Evolutionary conservation across 75 land plant genomes (phyloP), one percentile per base, ranked within the genome.

Genomic region (Pseudotsuga menziesii): DNA sequence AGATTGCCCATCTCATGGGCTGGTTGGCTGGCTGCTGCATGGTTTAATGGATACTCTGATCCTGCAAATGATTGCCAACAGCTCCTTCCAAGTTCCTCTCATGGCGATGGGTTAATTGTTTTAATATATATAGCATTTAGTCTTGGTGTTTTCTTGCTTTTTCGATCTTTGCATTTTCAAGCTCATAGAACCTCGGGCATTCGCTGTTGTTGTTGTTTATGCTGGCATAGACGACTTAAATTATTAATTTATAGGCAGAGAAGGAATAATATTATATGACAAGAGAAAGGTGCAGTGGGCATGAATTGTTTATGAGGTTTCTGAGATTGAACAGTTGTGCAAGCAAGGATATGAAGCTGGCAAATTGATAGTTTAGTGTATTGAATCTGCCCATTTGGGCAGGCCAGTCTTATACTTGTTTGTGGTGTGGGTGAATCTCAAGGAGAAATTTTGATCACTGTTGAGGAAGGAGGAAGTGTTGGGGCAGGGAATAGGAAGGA

Each of bases 261-360:
- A 67, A 17, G 16, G 70, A 66, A 66, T 66, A 66, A 36, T 66
- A 36, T 20, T 20, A 41, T 41, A 39, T 67, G 71, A 16, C 12
- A 67, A 67, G 71, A 67, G 20, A 67, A 67, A 66, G 71, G 71
- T 7, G 48, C 71, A 19, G 71, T 67, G 71, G 71, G 71, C 39
- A 39, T 67, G 71, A 67, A 67, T 67, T 39, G 48, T 67, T 67
- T 67, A 67, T 67, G 72, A 36, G 44, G 72, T 19, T 39, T 17
- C 52, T 35, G 54, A 2, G 54, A 48, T 9, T 48, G 41, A 27
- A 67, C 72, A 69, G 72, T 23, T 69, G 52, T 25, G 48, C 52
- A 41, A n/a, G 12, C 72, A 19, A 44, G 11, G 72, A 19, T 39
- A 69, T 69, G 72, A 69, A 26, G 72, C 72, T 69, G 72, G 72